phyloP scores from a whole-genome alignment of 2,329 filamentous ascomycete species.

The Byssochlamys sp. region DNA sequence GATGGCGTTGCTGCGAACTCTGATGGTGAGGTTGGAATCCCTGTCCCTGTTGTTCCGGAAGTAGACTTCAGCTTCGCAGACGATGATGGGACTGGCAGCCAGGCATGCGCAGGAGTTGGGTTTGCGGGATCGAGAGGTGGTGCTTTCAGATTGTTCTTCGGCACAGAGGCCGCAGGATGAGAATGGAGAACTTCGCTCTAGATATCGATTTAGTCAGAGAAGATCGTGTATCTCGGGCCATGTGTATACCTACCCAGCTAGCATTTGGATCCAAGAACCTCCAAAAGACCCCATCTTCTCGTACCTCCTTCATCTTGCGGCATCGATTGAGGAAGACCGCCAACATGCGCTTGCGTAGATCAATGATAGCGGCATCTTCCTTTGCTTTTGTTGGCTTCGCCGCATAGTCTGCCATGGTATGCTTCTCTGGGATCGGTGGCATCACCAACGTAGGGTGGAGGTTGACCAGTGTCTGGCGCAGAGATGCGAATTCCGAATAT shows the following conservation, averaged over 20 bases:
- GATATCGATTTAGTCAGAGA: slow-evolving; percentile 16
- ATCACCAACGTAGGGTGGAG: slow-evolving; percentile 92
- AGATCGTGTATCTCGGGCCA: too few species aligned
- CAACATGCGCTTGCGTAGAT: slow-evolving; percentile 91
- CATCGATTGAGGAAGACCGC: slow-evolving; percentile 92
- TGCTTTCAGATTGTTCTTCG: slow-evolving; percentile 86
- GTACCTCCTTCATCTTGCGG: slow-evolving; percentile 79
- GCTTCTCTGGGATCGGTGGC: slow-evolving; percentile 95
- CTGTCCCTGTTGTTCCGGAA: slow-evolving; percentile 35
- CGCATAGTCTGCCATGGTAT: slow-evolving; percentile 96
- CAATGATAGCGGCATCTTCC: slow-evolving; percentile 93
- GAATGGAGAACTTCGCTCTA: slow-evolving; percentile 92
- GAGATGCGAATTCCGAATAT: slow-evolving; percentile 91
- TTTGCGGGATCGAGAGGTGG: slow-evolving; percentile 95
- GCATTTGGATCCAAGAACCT: slow-evolving; percentile 94
- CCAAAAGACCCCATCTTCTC: slow-evolving; percentile 94
- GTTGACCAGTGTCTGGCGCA: slow-evolving; percentile 77
- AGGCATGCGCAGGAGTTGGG: slow-evolving; percentile 74
- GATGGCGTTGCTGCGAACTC: slow-evolving; percentile 27
- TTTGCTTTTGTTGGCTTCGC: slow-evolving; percentile 96
- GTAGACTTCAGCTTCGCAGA: slow-evolving; percentile 72
- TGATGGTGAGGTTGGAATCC: slow-evolving; percentile 47
- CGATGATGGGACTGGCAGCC: slow-evolving; percentile 71
- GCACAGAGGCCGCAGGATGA: slow-evolving; percentile 78
- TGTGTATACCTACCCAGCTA: slow-evolving; percentile 68